Base-by-base conservation (phyloP, 2,329 filamentous ascomycete genomes). In the Sclerotinia nivalis region DNA sequence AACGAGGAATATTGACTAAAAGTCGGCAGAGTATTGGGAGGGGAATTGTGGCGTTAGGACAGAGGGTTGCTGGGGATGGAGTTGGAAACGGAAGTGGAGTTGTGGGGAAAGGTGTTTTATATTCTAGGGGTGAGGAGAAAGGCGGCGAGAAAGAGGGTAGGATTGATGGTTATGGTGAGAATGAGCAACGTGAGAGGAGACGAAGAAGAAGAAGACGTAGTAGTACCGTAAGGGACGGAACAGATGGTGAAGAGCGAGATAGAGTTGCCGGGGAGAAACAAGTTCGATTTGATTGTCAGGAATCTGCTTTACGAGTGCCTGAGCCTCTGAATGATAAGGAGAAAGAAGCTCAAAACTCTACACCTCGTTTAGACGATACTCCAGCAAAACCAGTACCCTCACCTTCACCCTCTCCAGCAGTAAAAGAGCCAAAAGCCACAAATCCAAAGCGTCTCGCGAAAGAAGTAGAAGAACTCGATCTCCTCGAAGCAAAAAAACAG, bases 11-110 rank as follows among this genome's bases (percentile, higher is more conserved):
- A 10, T 49, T 68, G 1, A 43, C n/a, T 4, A 68, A 28, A n/a
- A 68, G 43, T 49, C 43, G 66, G 31, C 59, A 28, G 43, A 68
- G 43, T 37, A 60, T 68, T 25, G 66, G 66, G 12, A 12, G 66
- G 1, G 45, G 43, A 0, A 60, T 68, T 22, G 60, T 68, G 40
- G 45, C 43, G n/a, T 18, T 64, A 8, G 64, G 54, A n/a, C 28
- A 56, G n/a, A 15, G 4, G n/a, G n/a, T 58, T 55, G 40, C 40
- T 6, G 54, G 64, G 52, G 18, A 49, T 13, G n/a, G 12, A 2
- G 9, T 6, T 20, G 28, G 15, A 20, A 6, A 6, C 5, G 40
- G 40, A 15, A 15, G 1, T 43, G 40, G 40, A 43, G 40, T 13
- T 43, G 40, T 43, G 40, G 66, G 31, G 2, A 28, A 37, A 28